Conservation (phyloP, 2,329 filamentous ascomycete genomes). For the Botrytis elliptica region DNA sequence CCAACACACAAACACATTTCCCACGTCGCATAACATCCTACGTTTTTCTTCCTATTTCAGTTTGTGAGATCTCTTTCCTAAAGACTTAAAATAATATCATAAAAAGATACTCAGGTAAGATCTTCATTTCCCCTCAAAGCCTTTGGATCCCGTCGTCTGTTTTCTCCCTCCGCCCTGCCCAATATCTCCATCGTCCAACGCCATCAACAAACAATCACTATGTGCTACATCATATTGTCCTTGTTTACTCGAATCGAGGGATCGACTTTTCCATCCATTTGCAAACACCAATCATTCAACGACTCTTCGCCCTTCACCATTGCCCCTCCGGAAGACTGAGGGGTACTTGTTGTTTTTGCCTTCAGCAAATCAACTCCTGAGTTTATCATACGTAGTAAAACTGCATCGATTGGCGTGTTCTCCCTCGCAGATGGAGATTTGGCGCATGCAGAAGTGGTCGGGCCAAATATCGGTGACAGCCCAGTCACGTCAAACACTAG, state of each 20-base stretch:
- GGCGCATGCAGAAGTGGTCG: slow-evolving; percentile 18
- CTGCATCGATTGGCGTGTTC: slow-evolving; percentile 13
- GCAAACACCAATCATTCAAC: not conserved
- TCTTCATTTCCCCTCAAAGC: slow-evolving; percentile 11
- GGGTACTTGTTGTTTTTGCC: slow-evolving; percentile 28
- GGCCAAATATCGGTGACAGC: slow-evolving; percentile 15
- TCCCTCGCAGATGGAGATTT: slow-evolving; percentile 2
- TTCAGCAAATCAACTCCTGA: not conserved
- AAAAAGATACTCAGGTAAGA: slow-evolving; percentile 18
- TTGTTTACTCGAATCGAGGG: not conserved
- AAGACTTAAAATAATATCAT: not conserved
- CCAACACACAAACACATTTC: slow-evolving; percentile 10
- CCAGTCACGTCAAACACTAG: not conserved
- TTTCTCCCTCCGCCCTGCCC: slow-evolving; percentile 19
- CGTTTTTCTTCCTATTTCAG: slow-evolving; percentile 7
- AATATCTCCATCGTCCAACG: not conserved
- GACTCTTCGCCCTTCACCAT: slow-evolving; percentile 23
- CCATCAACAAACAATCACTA: slow-evolving; percentile 1
- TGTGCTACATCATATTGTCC: not conserved
- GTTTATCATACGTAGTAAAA: not conserved
- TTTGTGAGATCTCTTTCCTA: slow-evolving; percentile 8
- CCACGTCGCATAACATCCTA: slow-evolving; percentile 14
- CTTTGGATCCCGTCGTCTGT: slow-evolving; percentile 12
- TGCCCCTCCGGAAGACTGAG: slow-evolving; percentile 35
- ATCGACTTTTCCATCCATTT: not conserved